phyloP scores from a whole-genome alignment of 2,329 filamentous ascomycete species.

The Penicillium olsonii region DNA sequence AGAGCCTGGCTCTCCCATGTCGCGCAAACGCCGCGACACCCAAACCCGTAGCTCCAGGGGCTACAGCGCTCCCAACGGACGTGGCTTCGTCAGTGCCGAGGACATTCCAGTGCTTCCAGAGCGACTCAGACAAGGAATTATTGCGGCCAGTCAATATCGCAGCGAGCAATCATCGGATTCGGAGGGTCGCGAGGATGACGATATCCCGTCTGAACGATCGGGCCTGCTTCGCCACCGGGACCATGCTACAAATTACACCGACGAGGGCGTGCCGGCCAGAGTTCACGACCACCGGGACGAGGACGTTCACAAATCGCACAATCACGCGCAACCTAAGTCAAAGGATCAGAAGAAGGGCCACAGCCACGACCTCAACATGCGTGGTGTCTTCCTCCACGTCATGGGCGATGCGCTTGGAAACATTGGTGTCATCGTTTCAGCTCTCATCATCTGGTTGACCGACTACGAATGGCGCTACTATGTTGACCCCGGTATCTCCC shows the following conservation, averaged over 20 bases:
- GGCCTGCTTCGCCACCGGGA: constrained; percentile 46
- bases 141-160: constrained; percentile 72
- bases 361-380: constrained; percentile 79
- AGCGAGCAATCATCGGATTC: constrained; percentile 56
- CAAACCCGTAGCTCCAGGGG: constrained; percentile 33
- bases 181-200: constrained; percentile 57
- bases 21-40: constrained; percentile 34
- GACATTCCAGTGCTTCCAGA: constrained; percentile 83
- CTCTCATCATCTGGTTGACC: constrained; percentile 88
- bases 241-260: constrained; percentile 35
- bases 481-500: constrained; percentile 85
- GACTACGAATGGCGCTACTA: constrained; percentile 80
- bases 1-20: constrained; percentile 30
- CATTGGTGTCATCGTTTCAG: constrained; percentile 58
- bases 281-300: constrained; percentile 22
- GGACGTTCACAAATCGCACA: constrained; percentile 68
- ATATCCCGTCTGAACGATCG: constrained; percentile 49
- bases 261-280: constrained; percentile 23
- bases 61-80: constrained; percentile 57
- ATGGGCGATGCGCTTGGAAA: constrained; percentile 52
- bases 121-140: constrained; percentile 89
- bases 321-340: constrained; percentile 72
- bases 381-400: constrained; percentile 68
- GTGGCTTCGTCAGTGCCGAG: constrained; percentile 60
- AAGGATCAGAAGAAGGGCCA: constrained; percentile 56